Evolutionary conservation across 768 basidiomycete species (phyloP).

Genomic region (Pseudohyphozyma bogoriensis): DNA sequence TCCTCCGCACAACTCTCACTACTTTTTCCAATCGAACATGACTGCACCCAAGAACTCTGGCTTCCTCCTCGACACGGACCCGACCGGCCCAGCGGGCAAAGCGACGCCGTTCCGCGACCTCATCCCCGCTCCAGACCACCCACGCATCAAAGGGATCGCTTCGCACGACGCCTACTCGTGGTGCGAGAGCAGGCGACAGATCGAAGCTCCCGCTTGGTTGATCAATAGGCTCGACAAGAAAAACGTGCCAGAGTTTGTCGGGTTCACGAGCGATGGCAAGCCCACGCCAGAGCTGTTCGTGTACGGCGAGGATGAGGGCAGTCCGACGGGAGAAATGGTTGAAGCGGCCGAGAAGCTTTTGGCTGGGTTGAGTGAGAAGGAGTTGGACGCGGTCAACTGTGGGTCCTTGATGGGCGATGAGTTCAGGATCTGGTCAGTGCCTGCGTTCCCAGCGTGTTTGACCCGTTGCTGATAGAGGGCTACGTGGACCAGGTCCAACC

Average conservation of each 20-base stretch:
- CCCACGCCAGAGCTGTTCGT: conserved; percentile 22
- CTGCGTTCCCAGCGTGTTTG: too few species aligned
- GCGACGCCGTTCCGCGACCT: conserved; percentile 6
- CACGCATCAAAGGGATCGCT: conserved; percentile 30
- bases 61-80: conserved; percentile 1
- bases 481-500: conserved; percentile 30
- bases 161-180: conserved; percentile 27
- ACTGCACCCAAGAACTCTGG: neutral
- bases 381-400: conserved; percentile 2
- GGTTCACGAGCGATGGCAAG: conserved; percentile 31
- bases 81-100: neutral
- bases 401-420: conserved; percentile 6
- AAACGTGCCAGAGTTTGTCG: conserved; percentile 31
- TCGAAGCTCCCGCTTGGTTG: conserved; percentile 32
- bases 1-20: neutral
- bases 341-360: conserved; percentile 27
- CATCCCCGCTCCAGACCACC: conserved; percentile 3
- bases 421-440: neutral
- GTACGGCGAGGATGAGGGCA: conserved; percentile 32
- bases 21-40: neutral
- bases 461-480: too few species aligned
- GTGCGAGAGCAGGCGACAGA: conserved; percentile 28
- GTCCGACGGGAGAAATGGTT: conserved; percentile 28
- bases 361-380: conserved; percentile 14
- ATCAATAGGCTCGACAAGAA: conserved; percentile 29